phyloP scores from a whole-genome alignment of 257 asterid genomes.

The Capsicum baccatum region DNA sequence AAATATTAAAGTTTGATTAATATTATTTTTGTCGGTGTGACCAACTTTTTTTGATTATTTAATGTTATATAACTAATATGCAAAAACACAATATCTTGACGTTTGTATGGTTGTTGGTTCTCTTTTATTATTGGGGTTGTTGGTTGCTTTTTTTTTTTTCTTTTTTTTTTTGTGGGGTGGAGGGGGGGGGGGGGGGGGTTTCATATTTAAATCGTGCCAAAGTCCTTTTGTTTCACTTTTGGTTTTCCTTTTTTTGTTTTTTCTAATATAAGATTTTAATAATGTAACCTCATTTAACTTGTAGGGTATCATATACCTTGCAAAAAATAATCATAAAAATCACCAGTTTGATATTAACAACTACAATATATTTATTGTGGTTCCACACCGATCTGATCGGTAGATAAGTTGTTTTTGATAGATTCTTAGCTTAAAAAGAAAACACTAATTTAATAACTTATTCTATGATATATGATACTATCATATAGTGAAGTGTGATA shows the following conservation, averaged over 20 bases:
- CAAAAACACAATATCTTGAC: slow-evolving; percentile 27
- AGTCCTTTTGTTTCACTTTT: neutral
- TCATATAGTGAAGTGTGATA: neutral
- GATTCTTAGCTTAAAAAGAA: neutral
- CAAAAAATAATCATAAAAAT: neutral
- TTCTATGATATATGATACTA: neutral
- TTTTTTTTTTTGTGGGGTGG: too few relatives aligned
- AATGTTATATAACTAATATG: neutral
- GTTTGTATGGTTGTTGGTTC: neutral
- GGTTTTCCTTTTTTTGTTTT: neutral
- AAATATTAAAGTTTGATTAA: neutral
- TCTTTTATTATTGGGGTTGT: neutral
- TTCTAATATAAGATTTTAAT: too few relatives aligned
- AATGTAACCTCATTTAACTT: neutral
- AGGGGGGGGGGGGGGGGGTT: too few relatives aligned
- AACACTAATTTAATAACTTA: neutral
- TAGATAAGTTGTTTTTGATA: too few relatives aligned
- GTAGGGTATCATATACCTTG: neutral
- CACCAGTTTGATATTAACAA: too few relatives aligned
- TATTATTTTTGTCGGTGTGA: slow-evolving; percentile 32
- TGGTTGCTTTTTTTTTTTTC: neutral
- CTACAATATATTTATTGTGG: too few relatives aligned
- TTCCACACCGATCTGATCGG: too few relatives aligned
- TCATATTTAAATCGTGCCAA: neutral
- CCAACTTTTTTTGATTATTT: neutral